Conservation (phyloP, 2,329 filamentous ascomycete species). For the Ophiostoma sp. region DNA sequence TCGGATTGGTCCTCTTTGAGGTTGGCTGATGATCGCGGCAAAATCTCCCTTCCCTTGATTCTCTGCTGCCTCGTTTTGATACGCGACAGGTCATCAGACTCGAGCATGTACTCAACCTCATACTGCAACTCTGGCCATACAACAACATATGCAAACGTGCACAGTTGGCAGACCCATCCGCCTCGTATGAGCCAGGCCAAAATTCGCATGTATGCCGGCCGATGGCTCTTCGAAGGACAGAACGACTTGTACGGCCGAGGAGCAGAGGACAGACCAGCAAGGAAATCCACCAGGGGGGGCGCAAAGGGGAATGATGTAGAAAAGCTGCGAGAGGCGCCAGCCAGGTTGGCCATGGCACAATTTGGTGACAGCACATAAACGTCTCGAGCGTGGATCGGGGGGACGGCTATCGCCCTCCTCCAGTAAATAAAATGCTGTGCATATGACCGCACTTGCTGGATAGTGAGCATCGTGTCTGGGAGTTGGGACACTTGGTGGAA, state of each 20-base stretch:
- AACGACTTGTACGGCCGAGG: conserved; percentile 78
- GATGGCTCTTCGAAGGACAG: conserved; percentile 81
- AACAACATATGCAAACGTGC: conserved; percentile 84
- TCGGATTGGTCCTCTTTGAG: neutral
- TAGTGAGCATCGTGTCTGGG: conserved; percentile 60
- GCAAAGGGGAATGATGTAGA: conserved; percentile 74
- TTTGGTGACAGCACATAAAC: conserved; percentile 90
- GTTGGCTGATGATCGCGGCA: neutral
- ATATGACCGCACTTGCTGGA: conserved; percentile 77
- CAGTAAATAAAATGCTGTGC: conserved; percentile 94
- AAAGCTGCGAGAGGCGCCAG: conserved; percentile 65
- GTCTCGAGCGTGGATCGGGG: conserved; percentile 82
- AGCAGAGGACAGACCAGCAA: conserved; percentile 73
- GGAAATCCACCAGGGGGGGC: conserved; percentile 76
- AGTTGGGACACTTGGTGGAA: conserved; percentile 63
- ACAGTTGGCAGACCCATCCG: conserved; percentile 89
- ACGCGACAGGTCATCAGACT: conserved; percentile 53
- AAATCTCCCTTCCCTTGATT: conserved; percentile 19
- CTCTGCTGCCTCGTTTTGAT: conserved; percentile 30
- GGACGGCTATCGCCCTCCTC: conserved; percentile 86
- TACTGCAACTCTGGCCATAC: conserved; percentile 77
- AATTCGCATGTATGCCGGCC: conserved; percentile 81
- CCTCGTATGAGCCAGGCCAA: conserved; percentile 88
- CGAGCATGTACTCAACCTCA: conserved; percentile 67
- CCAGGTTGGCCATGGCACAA: conserved; percentile 68